Evolutionary conservation across 805 yeast genomes (phyloP).

Genomic region (Millerago galiae): DNA sequence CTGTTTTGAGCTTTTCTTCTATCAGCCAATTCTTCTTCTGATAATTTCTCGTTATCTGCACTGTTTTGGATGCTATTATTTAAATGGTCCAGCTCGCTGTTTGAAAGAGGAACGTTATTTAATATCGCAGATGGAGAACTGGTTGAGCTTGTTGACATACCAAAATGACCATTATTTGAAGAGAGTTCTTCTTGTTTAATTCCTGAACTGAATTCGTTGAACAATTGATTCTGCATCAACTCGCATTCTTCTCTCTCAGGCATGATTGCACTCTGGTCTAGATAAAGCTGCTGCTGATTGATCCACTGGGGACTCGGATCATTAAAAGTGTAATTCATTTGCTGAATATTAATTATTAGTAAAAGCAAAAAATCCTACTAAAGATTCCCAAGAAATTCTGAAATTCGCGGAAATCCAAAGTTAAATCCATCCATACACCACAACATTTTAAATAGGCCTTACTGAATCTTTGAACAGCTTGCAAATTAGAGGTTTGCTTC

Average conservation of each 20-base stretch:
- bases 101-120: conserved; percentile 4
- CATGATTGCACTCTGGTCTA: conserved; percentile 5
- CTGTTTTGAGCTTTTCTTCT: conserved; percentile 88
- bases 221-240: conserved; percentile 12
- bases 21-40: conserved; percentile 49
- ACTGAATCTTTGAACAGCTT: too few species aligned
- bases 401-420: too few species aligned
- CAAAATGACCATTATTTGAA: not conserved
- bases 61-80: conserved; percentile 68
- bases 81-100: conserved; percentile 34
- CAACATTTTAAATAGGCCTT: too few species aligned
- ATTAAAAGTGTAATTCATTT: conserved; percentile 2
- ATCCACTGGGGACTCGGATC: conserved; percentile 3
- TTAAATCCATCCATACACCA: too few species aligned
- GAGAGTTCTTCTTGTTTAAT: conserved; percentile 6
- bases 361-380: too few species aligned
- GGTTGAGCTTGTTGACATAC: conserved; percentile 4
- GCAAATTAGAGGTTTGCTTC: too few species aligned
- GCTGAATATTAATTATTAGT: too few species aligned
- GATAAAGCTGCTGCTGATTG: conserved; percentile 4
- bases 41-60: conserved; percentile 66
- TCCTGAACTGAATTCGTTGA: conserved; percentile 6
- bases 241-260: conserved; percentile 19
- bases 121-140: conserved; percentile 16
- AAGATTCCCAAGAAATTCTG: too few species aligned